These are phyloP conservation scores for Agroathelia rolfsii DNA, from an alignment of 1,284 basidiomycete genomes.

Conservation along the genomic window DNA sequence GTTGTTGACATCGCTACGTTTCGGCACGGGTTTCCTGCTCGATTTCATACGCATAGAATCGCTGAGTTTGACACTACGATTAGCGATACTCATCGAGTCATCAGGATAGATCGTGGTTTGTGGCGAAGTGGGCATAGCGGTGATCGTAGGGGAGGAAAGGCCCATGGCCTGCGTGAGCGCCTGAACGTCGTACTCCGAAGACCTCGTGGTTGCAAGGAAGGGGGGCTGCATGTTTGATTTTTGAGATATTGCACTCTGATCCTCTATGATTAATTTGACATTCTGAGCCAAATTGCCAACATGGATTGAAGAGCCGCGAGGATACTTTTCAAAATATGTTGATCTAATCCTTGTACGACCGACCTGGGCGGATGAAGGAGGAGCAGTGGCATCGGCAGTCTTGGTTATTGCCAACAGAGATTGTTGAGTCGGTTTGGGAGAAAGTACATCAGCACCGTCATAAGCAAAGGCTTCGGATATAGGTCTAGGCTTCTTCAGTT, in stretches of 20 bases:
- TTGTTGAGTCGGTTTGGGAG: slow-evolving; percentile 23
- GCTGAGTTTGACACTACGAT: too few species aligned
- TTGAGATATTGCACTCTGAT: too few species aligned
- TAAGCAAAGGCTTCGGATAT: slow-evolving; percentile 39
- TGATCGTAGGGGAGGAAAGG: slow-evolving; percentile 30
- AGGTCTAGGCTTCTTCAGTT: too few species aligned
- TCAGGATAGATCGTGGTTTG: slow-evolving; percentile 59
- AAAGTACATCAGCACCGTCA: slow-evolving; percentile 40
- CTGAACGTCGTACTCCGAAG: slow-evolving; percentile 25
- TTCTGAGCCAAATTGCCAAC: too few species aligned
- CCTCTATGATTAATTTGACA: too few species aligned
- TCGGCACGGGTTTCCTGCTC: slow-evolving; percentile 22
- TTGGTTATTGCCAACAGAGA: too few species aligned
- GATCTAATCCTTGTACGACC: slow-evolving; percentile 59
- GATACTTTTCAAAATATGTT: slow-evolving; percentile 50
- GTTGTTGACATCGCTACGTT: slow-evolving; percentile 8
- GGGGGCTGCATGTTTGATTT: not conserved
- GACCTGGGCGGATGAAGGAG: slow-evolving; percentile 23
- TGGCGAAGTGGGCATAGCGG: slow-evolving; percentile 32
- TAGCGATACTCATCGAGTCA: slow-evolving; percentile 58
- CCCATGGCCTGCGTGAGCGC: slow-evolving; percentile 47
- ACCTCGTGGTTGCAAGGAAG: slow-evolving; percentile 19
- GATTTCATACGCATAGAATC: slow-evolving; percentile 20
- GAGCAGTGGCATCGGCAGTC: slow-evolving; percentile 13
- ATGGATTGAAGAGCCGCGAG: slow-evolving; percentile 35